phyloP scores from a whole-genome alignment of 306 rosid genomes.

The Cotoneaster glaucophyllus region DNA sequence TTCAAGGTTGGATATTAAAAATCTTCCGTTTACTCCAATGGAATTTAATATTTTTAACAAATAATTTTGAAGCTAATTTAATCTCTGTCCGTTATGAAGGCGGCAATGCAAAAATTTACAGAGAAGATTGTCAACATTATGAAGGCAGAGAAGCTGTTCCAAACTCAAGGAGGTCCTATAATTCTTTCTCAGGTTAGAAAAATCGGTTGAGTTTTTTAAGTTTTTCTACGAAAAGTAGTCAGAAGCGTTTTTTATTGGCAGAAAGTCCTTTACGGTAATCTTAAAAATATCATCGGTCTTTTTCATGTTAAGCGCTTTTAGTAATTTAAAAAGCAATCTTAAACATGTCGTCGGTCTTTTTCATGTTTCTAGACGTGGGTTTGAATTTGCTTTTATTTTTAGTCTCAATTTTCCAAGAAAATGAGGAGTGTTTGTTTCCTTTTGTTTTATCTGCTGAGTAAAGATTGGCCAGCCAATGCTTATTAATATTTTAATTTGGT shows the following conservation, averaged over 20 bases:
- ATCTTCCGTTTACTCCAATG: not conserved
- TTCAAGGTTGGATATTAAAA: constrained; percentile 50
- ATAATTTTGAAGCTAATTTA: not conserved
- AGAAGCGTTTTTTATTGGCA: not conserved
- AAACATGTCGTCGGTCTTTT: not conserved
- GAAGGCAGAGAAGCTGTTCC: constrained; percentile 78
- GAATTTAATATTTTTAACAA: not conserved
- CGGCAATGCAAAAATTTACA: constrained; percentile 81
- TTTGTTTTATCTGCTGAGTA: not conserved
- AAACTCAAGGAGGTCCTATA: constrained; percentile 93
- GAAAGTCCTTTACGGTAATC: no score
- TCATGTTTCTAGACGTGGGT: constrained; percentile 13
- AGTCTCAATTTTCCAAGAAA: not conserved
- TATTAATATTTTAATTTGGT: not conserved
- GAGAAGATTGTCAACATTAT: constrained; percentile 68
- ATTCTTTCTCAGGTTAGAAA: constrained; percentile 70
- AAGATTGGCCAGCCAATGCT: constrained; percentile 5
- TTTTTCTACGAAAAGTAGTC: not conserved
- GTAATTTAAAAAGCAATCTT: no score
- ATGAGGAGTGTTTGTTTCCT: not conserved
- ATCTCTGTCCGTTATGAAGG: constrained; percentile 34
- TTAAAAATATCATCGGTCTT: not conserved
- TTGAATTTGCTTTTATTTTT: not conserved
- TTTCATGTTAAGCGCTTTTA: not conserved
- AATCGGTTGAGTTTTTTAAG: not conserved